Conservation (phyloP, 805 yeast species). For the Saccharomyces eubayanus region DNA sequence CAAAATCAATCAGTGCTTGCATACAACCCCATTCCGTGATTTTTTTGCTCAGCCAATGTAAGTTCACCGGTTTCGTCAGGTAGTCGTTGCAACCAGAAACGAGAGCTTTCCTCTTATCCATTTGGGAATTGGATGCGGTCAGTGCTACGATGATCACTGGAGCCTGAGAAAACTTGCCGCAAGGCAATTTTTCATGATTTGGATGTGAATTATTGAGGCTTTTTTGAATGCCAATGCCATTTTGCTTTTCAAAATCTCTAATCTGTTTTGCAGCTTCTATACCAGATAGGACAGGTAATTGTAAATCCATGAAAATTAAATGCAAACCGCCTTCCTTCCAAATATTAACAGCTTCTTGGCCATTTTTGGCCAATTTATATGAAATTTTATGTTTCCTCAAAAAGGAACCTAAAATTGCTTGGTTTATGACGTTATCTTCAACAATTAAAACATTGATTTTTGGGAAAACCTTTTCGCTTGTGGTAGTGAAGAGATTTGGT, state of each 20-base stretch:
- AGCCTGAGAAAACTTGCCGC: constrained; percentile 32
- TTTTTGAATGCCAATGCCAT: constrained; percentile 53
- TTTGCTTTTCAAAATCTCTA: constrained; percentile 69
- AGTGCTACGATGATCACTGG: constrained; percentile 98
- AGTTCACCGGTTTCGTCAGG: constrained; percentile 89
- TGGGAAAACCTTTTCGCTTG: constrained; percentile 62
- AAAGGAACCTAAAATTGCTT: constrained; percentile 82
- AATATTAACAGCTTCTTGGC: constrained; percentile 87
- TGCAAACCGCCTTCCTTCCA: constrained; percentile 96
- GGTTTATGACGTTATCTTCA: constrained; percentile 93
- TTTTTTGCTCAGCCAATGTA: constrained; percentile 89
- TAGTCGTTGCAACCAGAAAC: constrained; percentile 98
- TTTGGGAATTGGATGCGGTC: constrained; percentile 82
- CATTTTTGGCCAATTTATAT: constrained; percentile 82
- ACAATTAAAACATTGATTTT: constrained; percentile 86
- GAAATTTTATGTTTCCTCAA: constrained; percentile 77
- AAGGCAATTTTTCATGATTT: neutral
- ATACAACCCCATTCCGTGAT: constrained; percentile 98
- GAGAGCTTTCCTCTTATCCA: constrained; percentile 82
- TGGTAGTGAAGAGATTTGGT: constrained; percentile 4
- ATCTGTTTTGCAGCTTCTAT: constrained; percentile 91
- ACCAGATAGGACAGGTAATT: constrained; percentile 92
- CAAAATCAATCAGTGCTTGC: constrained; percentile 95
- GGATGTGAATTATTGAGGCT: neutral
- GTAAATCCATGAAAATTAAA: constrained; percentile 92